Conservation (phyloP, 1,284 basidiomycete genomes). For the Termitomyces sp. region DNA sequence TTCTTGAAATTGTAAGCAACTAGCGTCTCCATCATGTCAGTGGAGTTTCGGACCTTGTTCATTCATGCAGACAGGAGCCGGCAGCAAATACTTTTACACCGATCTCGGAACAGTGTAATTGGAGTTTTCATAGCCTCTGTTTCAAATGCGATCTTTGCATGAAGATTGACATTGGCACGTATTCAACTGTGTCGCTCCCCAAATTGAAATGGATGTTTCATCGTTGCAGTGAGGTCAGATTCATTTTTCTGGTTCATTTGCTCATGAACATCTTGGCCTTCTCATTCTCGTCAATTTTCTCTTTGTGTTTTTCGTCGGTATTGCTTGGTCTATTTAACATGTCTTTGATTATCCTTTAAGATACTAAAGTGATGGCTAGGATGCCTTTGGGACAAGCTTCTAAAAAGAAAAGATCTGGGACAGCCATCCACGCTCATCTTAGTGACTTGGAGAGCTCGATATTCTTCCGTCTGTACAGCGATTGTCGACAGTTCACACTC, state of each 20-base stretch:
- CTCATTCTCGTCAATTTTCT: constrained; percentile 31
- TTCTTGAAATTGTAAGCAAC: constrained; percentile 45
- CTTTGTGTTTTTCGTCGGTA: constrained; percentile 11
- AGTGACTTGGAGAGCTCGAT: constrained; percentile 19
- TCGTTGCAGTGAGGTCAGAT: constrained; percentile 34
- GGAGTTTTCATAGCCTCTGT: constrained; percentile 51
- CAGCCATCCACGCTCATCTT: constrained; percentile 39
- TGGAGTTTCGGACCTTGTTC: background rate
- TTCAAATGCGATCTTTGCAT: constrained; percentile 46
- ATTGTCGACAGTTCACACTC: background rate
- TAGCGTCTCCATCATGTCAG: constrained; percentile 51
- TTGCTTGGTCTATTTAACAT: constrained; percentile 26
- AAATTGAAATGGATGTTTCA: constrained; percentile 50
- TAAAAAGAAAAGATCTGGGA: constrained; percentile 36
- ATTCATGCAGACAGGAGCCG: constrained; percentile 36
- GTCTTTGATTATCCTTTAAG: constrained; percentile 30
- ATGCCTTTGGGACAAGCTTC: constrained; percentile 24
- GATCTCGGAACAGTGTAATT: constrained; percentile 49
- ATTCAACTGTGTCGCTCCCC: constrained; percentile 41
- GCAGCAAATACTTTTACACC: constrained; percentile 49
- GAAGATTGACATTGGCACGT: background rate
- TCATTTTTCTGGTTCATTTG: background rate
- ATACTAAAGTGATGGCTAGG: constrained; percentile 22
- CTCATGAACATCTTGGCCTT: constrained; percentile 14
- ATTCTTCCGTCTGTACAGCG: background rate